Conservation (phyloP, 345 rosid species). For the Zanthoxylum bungeanum region DNA sequence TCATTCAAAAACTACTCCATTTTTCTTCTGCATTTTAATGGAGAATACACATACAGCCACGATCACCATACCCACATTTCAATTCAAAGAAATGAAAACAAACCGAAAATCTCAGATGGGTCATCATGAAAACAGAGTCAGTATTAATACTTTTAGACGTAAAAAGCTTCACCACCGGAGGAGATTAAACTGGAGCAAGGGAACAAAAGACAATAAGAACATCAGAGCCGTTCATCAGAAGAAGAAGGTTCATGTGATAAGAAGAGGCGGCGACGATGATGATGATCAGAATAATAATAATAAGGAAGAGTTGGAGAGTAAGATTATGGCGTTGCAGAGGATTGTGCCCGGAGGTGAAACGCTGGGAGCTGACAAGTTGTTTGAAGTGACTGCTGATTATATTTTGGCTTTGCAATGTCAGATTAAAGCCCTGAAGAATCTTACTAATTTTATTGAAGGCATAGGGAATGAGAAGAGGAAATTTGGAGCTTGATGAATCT, state of each 20-base stretch:
- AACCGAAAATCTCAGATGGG: slow-evolving; percentile 1
- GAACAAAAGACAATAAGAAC: not conserved
- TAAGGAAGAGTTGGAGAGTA: slow-evolving; percentile 41
- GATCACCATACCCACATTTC: slow-evolving; percentile 16
- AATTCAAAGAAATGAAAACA: not conserved
- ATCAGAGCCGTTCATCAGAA: not conserved
- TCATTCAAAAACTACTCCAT: not conserved
- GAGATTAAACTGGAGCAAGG: slow-evolving; percentile 7
- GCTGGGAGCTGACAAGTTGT: slow-evolving; percentile 54
- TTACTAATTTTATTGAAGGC: slow-evolving; percentile 45
- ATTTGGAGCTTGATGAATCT: slow-evolving; percentile 41
- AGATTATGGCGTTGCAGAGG: slow-evolving; percentile 67
- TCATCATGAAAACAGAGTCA: not conserved
- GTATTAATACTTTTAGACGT: not conserved
- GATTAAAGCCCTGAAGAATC: slow-evolving; percentile 55
- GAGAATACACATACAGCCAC: slow-evolving; percentile 25
- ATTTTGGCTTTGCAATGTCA: slow-evolving; percentile 59
- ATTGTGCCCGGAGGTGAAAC: slow-evolving; percentile 70
- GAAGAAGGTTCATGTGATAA: not conserved
- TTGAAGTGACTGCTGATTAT: slow-evolving; percentile 72
- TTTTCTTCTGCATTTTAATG: slow-evolving; percentile 20
- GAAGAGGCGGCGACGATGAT: slow-evolving; percentile 6
- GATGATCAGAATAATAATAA: slow-evolving; percentile 40
- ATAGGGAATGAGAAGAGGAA: slow-evolving; percentile 50
- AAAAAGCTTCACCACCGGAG: not conserved